These are phyloP conservation scores for Friedmanniomyces endolithicus DNA, from an alignment of 495 filamentous ascomycete species.

Conservation along the genomic window DNA sequence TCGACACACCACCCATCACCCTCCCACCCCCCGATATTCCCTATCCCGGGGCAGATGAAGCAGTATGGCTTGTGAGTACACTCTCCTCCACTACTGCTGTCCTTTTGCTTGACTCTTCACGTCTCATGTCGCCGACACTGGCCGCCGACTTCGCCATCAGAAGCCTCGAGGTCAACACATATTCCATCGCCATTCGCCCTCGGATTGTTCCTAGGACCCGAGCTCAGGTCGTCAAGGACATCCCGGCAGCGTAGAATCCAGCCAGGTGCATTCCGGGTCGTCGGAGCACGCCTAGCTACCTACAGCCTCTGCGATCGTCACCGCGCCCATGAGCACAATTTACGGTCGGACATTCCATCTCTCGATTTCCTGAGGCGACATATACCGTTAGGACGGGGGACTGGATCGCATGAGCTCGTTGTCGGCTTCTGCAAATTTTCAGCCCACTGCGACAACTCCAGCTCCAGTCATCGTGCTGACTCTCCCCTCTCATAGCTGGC, in stretches of 20 bases:
- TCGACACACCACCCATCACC: conserved; percentile 6
- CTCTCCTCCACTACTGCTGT: neutral
- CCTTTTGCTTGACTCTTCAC: neutral
- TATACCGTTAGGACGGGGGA: conserved; percentile 11
- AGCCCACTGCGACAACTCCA: conserved; percentile 12
- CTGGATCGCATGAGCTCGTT: conserved; percentile 23
- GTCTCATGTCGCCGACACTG: neutral
- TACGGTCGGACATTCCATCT: conserved; percentile 7
- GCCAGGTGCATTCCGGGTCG: neutral
- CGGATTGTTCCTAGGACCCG: neutral
- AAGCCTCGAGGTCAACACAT: conserved; percentile 1
- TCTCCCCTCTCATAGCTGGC: conserved; percentile 24
- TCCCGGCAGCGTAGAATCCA: conserved; percentile 1
- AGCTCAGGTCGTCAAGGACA: neutral
- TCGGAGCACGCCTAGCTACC: conserved; percentile 6
- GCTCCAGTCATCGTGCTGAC: conserved; percentile 26
- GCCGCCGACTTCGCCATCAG: conserved; percentile 9
- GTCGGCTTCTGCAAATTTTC: conserved; percentile 9
- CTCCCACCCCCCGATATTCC: neutral
- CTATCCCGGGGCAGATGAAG: conserved; percentile 20
- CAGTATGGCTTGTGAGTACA: conserved; percentile 31
- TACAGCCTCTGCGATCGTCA: neutral
- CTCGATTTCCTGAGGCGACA: neutral
- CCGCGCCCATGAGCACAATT: conserved; percentile 5
- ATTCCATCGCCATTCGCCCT: conserved; percentile 8